A percentile compares a stretch with the other conserved stretches of the same genome.
phyloP scores from a whole-genome alignment of 176 grass and related monocot genomes.

The Ensete glaucum region DNA sequence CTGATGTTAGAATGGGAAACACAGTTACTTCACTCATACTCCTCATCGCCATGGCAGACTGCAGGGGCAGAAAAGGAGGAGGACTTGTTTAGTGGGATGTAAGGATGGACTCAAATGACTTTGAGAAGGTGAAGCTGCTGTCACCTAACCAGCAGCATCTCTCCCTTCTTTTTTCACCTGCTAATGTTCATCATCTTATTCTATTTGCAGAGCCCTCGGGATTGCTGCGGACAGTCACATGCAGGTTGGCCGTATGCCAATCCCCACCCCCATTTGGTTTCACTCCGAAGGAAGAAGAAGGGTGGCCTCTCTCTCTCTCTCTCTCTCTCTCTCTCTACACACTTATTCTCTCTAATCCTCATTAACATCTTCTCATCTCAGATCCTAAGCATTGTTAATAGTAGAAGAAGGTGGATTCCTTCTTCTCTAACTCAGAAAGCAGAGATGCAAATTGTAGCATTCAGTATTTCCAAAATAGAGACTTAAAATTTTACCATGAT shows the following conservation, averaged over 20 bases:
- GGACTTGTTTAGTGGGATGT: no score
- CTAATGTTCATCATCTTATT: slow-evolving; percentile 25
- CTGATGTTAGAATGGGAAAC: neutral
- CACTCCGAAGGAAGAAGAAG: no score
- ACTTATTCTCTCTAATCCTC: slow-evolving; percentile 16
- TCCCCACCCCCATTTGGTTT: no score
- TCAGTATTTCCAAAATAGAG: no score
- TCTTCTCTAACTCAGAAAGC: no score
- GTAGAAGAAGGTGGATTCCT: no score
- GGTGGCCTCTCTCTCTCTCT: neutral
- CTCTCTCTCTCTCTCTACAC: neutral
- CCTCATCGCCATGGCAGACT: neutral
- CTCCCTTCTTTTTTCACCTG: slow-evolving; percentile 5
- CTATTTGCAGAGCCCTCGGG: slow-evolving; percentile 49
- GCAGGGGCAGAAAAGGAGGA: no score
- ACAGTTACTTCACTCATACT: neutral
- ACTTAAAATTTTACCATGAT: no score
- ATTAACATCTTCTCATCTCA: neutral
- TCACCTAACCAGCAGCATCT: neutral
- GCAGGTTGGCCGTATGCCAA: slow-evolving; percentile 25
- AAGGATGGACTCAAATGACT: neutral
- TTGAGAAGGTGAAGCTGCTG: slow-evolving; percentile 2
- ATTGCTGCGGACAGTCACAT: slow-evolving; percentile 69
- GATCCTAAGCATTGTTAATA: neutral
- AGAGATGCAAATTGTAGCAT: no score